phyloP scores from a whole-genome alignment of 2,329 filamentous ascomycete genomes.

The Pseudogymnoascus sp. region DNA sequence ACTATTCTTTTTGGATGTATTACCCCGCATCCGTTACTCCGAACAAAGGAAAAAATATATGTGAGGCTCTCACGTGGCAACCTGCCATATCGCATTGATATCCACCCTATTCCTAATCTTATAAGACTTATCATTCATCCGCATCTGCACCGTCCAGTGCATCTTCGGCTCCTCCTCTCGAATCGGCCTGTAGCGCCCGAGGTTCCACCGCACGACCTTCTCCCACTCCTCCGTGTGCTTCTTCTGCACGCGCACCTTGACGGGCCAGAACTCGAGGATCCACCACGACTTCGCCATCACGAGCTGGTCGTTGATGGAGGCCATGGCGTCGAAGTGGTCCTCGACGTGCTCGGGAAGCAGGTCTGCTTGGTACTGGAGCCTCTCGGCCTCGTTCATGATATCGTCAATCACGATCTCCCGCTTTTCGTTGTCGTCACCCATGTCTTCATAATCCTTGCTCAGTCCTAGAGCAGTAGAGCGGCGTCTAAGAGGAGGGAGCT shows the following conservation, averaged over 20 bases:
- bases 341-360: conserved; percentile 33
- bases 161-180: conserved; percentile 31
- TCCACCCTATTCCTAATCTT: conserved; percentile 25
- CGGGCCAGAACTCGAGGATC: conserved; percentile 36
- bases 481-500: conserved; percentile 26
- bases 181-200: conserved; percentile 31
- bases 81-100: conserved; percentile 28
- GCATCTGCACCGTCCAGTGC: conserved; percentile 36
- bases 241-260: conserved; percentile 31
- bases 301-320: conserved; percentile 34
- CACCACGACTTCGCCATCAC: conserved; percentile 33
- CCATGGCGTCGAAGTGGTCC: conserved; percentile 35
- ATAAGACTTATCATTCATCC: conserved; percentile 30
- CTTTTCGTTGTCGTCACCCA: conserved; percentile 14
- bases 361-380: conserved; percentile 13
- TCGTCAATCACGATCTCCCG: not conserved
- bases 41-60: not conserved
- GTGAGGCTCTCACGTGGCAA: conserved; percentile 8
- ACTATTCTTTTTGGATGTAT: not conserved
- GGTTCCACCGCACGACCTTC: conserved; percentile 31
- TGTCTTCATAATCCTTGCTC: conserved; percentile 19
- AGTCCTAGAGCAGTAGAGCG: conserved; percentile 26
- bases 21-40: not conserved
- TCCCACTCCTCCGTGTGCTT: conserved; percentile 29
- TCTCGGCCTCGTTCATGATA: conserved; percentile 3